Percentiles rank a stretch among this genome's conserved stretches.
Conservation (phyloP, 768 basidiomycete genomes). For the Coprinopsis sp. region DNA sequence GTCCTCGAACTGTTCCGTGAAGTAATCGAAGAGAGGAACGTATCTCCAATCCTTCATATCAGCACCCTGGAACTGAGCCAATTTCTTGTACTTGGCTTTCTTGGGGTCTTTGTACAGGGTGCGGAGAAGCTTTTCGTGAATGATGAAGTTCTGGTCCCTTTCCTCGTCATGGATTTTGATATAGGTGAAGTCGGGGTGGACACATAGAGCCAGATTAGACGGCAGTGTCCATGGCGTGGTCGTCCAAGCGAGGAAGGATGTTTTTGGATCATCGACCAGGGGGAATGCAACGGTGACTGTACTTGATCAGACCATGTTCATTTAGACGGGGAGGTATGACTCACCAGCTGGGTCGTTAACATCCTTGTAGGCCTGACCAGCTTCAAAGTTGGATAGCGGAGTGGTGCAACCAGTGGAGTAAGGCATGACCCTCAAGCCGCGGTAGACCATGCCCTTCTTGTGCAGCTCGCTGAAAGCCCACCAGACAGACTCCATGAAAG, state of each 20-base stretch:
- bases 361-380: constrained; percentile 87
- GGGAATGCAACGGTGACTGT: constrained; percentile 89
- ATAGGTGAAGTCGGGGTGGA: constrained; percentile 94
- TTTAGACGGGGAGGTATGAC: constrained; percentile 18
- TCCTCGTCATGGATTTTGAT: constrained; percentile 94
- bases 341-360: constrained; percentile 88
- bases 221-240: constrained; percentile 99
- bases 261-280: constrained; percentile 87
- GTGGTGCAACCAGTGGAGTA: constrained; percentile 97
- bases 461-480: constrained; percentile 97
- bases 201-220: constrained; percentile 91
- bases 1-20: constrained; percentile 92
- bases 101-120: constrained; percentile 96
- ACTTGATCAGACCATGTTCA: not conserved
- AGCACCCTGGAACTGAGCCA: constrained; percentile 80
- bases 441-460: constrained; percentile 88
- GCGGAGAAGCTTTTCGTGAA: constrained; percentile 80
- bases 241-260: constrained; percentile 93
- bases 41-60: constrained; percentile 98
- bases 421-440: constrained; percentile 93
- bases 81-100: constrained; percentile 92
- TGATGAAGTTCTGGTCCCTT: constrained; percentile 81
- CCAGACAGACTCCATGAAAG: constrained; percentile 99
- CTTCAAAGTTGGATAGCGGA: constrained; percentile 96
- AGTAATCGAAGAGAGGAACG: constrained; percentile 93